Percentiles rank a stretch among this genome's conserved stretches.
Conservation (phyloP, 1,284 basidiomycete genomes). For the Sporisorium scitamineum region DNA sequence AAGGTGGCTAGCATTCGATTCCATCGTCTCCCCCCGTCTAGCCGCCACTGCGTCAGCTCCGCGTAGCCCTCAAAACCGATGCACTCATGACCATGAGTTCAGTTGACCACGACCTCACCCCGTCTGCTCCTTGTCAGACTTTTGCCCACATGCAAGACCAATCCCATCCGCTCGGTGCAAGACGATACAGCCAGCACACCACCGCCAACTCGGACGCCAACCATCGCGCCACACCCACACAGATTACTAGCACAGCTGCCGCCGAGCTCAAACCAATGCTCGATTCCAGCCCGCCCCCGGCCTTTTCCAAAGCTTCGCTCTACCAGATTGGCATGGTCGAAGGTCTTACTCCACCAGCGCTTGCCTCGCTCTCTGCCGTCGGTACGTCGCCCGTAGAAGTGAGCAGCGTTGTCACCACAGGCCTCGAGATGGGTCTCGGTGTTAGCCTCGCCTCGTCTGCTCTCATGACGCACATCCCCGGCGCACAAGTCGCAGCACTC, state of each 20-base stretch:
- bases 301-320: conserved; percentile 36
- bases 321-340: conserved; percentile 48
- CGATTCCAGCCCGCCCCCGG: conserved; percentile 18
- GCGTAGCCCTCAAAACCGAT: not conserved
- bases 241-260: not conserved
- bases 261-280: conserved; percentile 14
- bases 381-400: conserved; percentile 33
- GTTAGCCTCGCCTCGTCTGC: conserved; percentile 52
- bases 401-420: conserved; percentile 56
- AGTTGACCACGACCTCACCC: conserved; percentile 39
- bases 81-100: conserved; percentile 12
- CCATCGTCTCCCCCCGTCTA: not conserved
- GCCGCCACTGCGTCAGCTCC: not conserved
- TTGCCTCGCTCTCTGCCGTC: conserved; percentile 22
- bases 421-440: conserved; percentile 61
- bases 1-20: not conserved
- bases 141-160: conserved; percentile 43
- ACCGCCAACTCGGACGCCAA: conserved; percentile 4
- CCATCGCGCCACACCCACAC: not conserved
- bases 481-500: conserved; percentile 30
- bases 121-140: conserved; percentile 32
- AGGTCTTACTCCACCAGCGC: conserved; percentile 46
- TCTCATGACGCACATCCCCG: conserved; percentile 36
- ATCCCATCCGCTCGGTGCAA: conserved; percentile 20
- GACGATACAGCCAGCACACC: conserved; percentile 6